These are phyloP conservation scores for Mycocentrospora acerina DNA, from an alignment of 2,329 filamentous ascomycete species.

Conservation along the genomic window DNA sequence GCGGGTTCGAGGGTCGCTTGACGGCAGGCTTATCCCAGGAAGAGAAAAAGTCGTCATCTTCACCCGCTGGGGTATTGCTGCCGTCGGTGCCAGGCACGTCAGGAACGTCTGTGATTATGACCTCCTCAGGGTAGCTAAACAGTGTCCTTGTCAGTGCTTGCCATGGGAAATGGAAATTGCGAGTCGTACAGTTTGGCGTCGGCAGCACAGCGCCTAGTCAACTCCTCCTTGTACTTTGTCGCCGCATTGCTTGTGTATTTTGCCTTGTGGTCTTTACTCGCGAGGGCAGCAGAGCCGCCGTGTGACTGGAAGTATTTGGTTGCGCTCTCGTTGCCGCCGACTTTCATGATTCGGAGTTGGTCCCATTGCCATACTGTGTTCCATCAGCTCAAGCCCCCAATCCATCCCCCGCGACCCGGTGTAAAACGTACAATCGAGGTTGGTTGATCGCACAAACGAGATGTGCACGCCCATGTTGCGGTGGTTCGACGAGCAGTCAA, in stretches of 20 bases:
- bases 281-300: slow-evolving; percentile 87
- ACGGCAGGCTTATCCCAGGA: slow-evolving; percentile 98
- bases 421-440: slow-evolving; percentile 81
- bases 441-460: slow-evolving; percentile 97
- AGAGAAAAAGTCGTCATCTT: slow-evolving; percentile 96
- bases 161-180: slow-evolving; percentile 19
- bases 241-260: slow-evolving; percentile 96
- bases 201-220: slow-evolving; percentile 78
- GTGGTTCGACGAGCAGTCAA: slow-evolving; percentile 97
- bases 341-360: slow-evolving; percentile 95
- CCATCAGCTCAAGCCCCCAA: slow-evolving; percentile 45
- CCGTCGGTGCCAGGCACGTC: slow-evolving; percentile 60
- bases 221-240: slow-evolving; percentile 95
- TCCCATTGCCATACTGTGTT: slow-evolving; percentile 87
- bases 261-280: slow-evolving; percentile 93
- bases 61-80: slow-evolving; percentile 74
- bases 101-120: slow-evolving; percentile 75
- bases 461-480: slow-evolving; percentile 98
- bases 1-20: slow-evolving; percentile 91
- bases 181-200: slow-evolving; percentile 78
- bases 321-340: slow-evolving; percentile 95
- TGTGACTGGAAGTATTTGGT: slow-evolving; percentile 98
- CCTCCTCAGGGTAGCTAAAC: slow-evolving; percentile 76
- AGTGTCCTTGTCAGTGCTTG: slow-evolving; percentile 16
- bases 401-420: slow-evolving; percentile 42